A percentile compares a stretch with the other conserved stretches of the same genome.
These are phyloP conservation scores for Paecilomyces dactylethromorphus DNA, from an alignment of 2,329 filamentous ascomycete genomes.

Conservation along the genomic window DNA sequence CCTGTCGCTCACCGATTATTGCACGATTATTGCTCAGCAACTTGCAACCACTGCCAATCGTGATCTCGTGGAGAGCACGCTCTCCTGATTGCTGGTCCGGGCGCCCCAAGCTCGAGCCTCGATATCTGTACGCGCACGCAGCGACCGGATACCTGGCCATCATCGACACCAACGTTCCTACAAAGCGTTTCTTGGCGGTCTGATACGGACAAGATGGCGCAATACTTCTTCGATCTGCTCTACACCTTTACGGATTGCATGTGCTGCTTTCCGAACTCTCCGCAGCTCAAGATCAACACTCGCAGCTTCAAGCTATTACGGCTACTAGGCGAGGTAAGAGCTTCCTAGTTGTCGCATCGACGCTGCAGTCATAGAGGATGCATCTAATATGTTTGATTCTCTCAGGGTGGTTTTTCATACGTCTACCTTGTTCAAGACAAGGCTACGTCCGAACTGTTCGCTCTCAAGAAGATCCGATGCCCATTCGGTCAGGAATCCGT, in stretches of 20 bases:
- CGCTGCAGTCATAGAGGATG: background rate
- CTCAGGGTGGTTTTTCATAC: constrained; percentile 93
- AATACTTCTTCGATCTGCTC: constrained; percentile 79
- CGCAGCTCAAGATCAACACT: constrained; percentile 90
- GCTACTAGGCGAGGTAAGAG: constrained; percentile 75
- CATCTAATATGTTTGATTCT: background rate
- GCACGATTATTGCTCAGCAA: background rate
- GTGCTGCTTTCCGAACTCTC: constrained; percentile 90
- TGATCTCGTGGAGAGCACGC: background rate
- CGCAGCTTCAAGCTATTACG: constrained; percentile 94
- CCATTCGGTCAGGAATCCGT: constrained; percentile 97
- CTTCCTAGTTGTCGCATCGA: background rate
- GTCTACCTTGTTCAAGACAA: constrained; percentile 98
- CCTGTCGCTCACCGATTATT: background rate
- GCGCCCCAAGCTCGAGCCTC: background rate
- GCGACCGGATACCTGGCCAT: background rate
- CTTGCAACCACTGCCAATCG: background rate
- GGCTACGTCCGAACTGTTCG: constrained; percentile 73
- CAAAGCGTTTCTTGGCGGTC: background rate
- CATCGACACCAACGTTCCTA: background rate
- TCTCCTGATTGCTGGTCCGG: background rate
- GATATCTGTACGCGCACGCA: background rate
- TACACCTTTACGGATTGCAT: constrained; percentile 93
- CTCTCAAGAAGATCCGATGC: constrained; percentile 97
- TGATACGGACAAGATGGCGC: constrained; percentile 56